These are phyloP conservation scores for Lentinus tigrinus DNA, from an alignment of 768 basidiomycete genomes.

Conservation along the genomic window DNA sequence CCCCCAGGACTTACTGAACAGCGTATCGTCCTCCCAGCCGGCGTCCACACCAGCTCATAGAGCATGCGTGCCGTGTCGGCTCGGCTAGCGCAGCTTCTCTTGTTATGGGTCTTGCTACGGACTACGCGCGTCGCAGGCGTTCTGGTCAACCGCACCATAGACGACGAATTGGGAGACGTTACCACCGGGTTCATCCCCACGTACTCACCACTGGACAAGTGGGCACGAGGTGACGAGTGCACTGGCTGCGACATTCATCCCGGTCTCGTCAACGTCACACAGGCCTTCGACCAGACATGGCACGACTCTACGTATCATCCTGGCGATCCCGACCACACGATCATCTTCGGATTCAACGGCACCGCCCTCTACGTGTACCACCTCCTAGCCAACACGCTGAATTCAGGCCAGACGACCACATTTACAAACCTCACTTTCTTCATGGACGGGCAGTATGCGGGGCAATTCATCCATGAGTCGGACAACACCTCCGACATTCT, in stretches of 20 bases:
- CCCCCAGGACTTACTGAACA: not conserved
- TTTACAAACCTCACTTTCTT: conserved; percentile 13
- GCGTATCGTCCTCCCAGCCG: not conserved
- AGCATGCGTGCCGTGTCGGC: not conserved
- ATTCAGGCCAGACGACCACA: not conserved
- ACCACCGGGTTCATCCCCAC: not conserved
- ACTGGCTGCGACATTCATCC: not conserved
- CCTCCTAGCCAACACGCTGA: not conserved
- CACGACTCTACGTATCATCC: conserved; percentile 10
- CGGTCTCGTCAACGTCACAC: not conserved
- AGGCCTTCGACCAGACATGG: conserved; percentile 3
- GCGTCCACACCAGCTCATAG: not conserved
- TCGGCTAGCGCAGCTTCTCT: not conserved
- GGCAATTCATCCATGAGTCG: not conserved
- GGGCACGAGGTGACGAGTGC: conserved; percentile 2
- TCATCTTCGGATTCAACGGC: conserved; percentile 9
- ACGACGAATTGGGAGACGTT: not conserved
- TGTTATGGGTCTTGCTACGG: not conserved
- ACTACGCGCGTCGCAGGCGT: not conserved
- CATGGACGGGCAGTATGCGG: conserved; percentile 3
- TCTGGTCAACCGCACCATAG: not conserved
- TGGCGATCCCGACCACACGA: not conserved
- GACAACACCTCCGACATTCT: no score
- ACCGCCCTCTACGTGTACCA: conserved; percentile 8
- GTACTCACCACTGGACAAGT: not conserved